Conservation (phyloP, 805 yeast genomes). For the Debaryomyces prosopidis region DNA sequence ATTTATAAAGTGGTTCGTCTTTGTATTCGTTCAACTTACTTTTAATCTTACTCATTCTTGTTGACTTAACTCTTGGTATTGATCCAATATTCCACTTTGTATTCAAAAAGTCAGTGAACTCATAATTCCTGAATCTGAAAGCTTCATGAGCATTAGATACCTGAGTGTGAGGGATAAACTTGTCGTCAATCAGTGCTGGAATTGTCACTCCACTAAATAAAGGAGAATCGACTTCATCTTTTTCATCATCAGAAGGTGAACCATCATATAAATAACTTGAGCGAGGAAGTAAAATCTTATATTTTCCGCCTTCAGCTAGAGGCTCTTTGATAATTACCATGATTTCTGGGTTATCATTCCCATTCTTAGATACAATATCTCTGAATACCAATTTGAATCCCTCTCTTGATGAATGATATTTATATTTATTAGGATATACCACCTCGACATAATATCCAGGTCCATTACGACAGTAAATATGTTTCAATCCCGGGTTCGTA, state of each 20-base stretch:
- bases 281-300: conserved; percentile 24
- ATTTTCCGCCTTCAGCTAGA: conserved; percentile 27
- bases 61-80: conserved; percentile 40
- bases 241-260: conserved; percentile 5
- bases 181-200: conserved; percentile 22
- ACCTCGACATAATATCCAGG: conserved; percentile 62
- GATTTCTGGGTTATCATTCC: conserved; percentile 17
- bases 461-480: conserved; percentile 56
- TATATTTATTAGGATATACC: background rate
- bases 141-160: conserved; percentile 4
- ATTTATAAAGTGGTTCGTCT: conserved; percentile 18
- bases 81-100: conserved; percentile 44
- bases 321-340: conserved; percentile 28
- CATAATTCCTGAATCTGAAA: conserved; percentile 24
- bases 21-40: conserved; percentile 8
- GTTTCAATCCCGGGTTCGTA: conserved; percentile 65
- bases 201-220: conserved; percentile 25
- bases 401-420: conserved; percentile 1
- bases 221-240: conserved; percentile 8
- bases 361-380: conserved; percentile 15
- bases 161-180: conserved; percentile 21
- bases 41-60: conserved; percentile 24
- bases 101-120: conserved; percentile 24
- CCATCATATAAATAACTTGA: conserved; percentile 8
- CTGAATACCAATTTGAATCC: conserved; percentile 30